These are phyloP conservation scores for Citrus mangshanensis DNA, from an alignment of 345 rosid genomes.

Conservation along the genomic window DNA sequence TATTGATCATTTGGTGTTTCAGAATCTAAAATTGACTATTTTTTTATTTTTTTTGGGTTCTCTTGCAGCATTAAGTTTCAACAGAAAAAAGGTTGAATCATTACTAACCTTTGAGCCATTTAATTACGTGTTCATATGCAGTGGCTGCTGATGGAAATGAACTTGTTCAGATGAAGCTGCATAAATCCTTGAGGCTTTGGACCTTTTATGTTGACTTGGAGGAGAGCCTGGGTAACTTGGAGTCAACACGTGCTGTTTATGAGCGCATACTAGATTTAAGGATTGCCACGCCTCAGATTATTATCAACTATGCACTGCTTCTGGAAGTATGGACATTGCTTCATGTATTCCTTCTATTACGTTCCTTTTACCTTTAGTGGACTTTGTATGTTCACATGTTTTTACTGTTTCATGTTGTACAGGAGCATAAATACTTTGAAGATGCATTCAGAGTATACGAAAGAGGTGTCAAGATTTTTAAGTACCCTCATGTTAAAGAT, in stretches of 20 bases:
- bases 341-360: not conserved
- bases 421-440: constrained; percentile 91
- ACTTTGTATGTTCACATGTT: not conserved
- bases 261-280: constrained; percentile 89
- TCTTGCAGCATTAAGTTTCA: not conserved
- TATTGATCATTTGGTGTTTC: not conserved
- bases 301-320: constrained; percentile 78
- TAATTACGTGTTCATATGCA: constrained; percentile 26
- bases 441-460: constrained; percentile 99
- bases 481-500: constrained; percentile 96
- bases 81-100: not conserved
- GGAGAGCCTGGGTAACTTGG: constrained; percentile 90
- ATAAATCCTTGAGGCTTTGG: constrained; percentile 90
- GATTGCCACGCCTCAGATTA: constrained; percentile 97
- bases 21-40: not conserved
- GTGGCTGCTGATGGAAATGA: constrained; percentile 92
- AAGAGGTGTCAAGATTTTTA: constrained; percentile 95
- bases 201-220: constrained; percentile 90
- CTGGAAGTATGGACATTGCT: constrained; percentile 49
- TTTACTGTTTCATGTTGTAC: constrained; percentile 18
- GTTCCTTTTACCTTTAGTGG: not conserved
- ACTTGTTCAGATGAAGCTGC: constrained; percentile 94
- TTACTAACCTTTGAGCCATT: not conserved
- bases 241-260: constrained; percentile 87
- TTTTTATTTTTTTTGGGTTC: not conserved